Conservation (phyloP, 108 stramenopile species). For the Nitzschia putrida region DNA sequence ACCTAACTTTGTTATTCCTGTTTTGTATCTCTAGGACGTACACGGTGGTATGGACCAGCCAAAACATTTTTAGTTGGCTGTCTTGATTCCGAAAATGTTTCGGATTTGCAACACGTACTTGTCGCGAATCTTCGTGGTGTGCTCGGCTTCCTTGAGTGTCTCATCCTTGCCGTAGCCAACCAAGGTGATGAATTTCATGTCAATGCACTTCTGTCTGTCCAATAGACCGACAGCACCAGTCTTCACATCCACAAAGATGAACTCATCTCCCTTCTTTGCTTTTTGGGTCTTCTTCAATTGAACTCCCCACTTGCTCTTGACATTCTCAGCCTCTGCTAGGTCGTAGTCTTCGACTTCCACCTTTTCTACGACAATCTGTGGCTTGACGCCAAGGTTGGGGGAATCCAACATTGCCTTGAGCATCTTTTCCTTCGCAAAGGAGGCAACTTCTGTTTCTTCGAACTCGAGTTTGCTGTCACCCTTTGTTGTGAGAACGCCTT, state of each 20-base stretch:
- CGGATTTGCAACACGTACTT: conserved; percentile 24
- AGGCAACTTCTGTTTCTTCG: conserved; percentile 13
- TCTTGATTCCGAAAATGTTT: conserved; percentile 28
- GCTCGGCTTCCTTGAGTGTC: conserved; percentile 33
- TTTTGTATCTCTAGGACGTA: too few species aligned
- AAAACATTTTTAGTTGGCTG: conserved; percentile 3
- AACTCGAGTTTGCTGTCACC: conserved; percentile 22
- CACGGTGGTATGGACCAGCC: too few species aligned
- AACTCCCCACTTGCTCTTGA: conserved; percentile 46
- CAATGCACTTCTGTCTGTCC: conserved; percentile 29
- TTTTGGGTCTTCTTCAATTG: conserved; percentile 33
- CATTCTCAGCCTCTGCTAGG: conserved; percentile 19
- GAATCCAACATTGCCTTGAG: conserved; percentile 34
- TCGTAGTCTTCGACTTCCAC: conserved; percentile 37
- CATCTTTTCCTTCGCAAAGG: conserved; percentile 18
- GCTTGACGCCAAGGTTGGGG: conserved; percentile 33
- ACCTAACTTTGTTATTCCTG: too few species aligned
- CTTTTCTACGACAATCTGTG: conserved; percentile 34
- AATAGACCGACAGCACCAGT: conserved; percentile 27
- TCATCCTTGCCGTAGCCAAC: conserved; percentile 26
- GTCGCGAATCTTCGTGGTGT: conserved; percentile 15
- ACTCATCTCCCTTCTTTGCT: conserved; percentile 25
- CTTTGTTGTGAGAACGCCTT: conserved; percentile 19
- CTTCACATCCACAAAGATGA: conserved; percentile 38
- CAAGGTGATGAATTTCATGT: conserved; percentile 34